These are phyloP conservation scores for Myochromella boudieri DNA, from an alignment of 768 basidiomycete genomes.

Conservation along the genomic window DNA sequence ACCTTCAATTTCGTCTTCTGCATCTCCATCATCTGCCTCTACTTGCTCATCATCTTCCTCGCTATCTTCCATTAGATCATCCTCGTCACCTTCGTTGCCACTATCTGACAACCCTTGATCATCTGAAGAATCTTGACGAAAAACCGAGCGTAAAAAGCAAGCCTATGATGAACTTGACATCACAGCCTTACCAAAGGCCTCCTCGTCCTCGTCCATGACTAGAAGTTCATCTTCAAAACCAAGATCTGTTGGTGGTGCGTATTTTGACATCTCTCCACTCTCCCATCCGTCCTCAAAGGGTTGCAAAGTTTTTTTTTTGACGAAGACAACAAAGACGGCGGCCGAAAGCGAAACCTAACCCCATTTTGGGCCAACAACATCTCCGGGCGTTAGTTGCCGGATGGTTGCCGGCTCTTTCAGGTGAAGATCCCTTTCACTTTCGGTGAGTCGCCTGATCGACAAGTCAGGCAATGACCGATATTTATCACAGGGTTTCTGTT, in stretches of 20 bases:
- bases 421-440: too few relatives aligned
- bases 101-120: constrained; percentile 7
- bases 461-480: too few relatives aligned
- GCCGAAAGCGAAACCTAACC: constrained; percentile 8
- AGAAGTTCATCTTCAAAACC: constrained; percentile 18
- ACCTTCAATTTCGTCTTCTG: constrained; percentile 52
- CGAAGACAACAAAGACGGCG: neutral
- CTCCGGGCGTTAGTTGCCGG: too few relatives aligned
- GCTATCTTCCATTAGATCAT: constrained; percentile 14
- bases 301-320: neutral
- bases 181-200: constrained; percentile 16
- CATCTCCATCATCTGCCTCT: constrained; percentile 26
- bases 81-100: constrained; percentile 8
- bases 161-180: neutral
- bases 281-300: constrained; percentile 2
- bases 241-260: constrained; percentile 1
- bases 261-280: too few relatives aligned
- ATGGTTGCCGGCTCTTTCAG: too few relatives aligned
- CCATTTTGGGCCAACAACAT: too few relatives aligned
- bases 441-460: too few relatives aligned
- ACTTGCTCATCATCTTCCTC: constrained; percentile 17
- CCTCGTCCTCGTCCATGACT: constrained; percentile 19
- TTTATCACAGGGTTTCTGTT: too few relatives aligned
- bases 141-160: neutral
- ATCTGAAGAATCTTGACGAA: constrained; percentile 10